Evolutionary conservation across 306 rosid genomes (phyloP).

Genomic region (Arachis stenosperma): DNA sequence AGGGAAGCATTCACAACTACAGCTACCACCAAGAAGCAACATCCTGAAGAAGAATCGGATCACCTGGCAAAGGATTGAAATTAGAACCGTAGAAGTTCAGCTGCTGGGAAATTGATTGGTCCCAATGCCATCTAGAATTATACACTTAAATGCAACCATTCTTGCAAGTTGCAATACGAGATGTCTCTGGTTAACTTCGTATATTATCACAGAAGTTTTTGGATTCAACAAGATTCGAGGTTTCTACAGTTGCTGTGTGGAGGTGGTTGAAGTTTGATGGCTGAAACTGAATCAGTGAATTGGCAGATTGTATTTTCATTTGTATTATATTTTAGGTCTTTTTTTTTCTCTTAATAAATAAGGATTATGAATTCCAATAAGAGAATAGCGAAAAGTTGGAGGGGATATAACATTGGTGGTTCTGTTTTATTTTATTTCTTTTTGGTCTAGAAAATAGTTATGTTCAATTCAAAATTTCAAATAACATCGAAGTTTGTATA

Average conservation of each 20-base stretch:
- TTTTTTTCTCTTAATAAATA: slow-evolving; percentile 23
- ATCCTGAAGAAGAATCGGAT: slow-evolving; percentile 54
- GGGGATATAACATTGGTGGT: no score
- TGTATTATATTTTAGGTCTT: slow-evolving; percentile 35
- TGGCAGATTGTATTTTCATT: slow-evolving; percentile 36
- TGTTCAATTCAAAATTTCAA: no score
- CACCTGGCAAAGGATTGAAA: slow-evolving; percentile 50
- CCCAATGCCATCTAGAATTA: slow-evolving; percentile 32
- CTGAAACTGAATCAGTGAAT: slow-evolving; percentile 7
- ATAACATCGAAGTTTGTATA: not conserved
- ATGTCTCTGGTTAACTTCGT: slow-evolving; percentile 24
- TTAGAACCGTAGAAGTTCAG: slow-evolving; percentile 27
- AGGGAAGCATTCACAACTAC: slow-evolving; percentile 52
- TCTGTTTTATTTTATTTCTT: no score
- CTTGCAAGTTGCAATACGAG: slow-evolving; percentile 16
- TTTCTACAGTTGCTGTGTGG: slow-evolving; percentile 20
- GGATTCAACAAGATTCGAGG: slow-evolving; percentile 23
- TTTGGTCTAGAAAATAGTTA: no score
- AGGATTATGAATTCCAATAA: slow-evolving; percentile 21
- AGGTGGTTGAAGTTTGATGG: slow-evolving; percentile 39
- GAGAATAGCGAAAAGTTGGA: not conserved
- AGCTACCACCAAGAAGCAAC: slow-evolving; percentile 44
- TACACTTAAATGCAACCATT: slow-evolving; percentile 11
- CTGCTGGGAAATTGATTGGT: slow-evolving; percentile 18
- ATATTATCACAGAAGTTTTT: slow-evolving; percentile 22